Evolutionary conservation across 1,284 basidiomycete genomes (phyloP).

Genomic region (Cutaneotrichosporon sp.): DNA sequence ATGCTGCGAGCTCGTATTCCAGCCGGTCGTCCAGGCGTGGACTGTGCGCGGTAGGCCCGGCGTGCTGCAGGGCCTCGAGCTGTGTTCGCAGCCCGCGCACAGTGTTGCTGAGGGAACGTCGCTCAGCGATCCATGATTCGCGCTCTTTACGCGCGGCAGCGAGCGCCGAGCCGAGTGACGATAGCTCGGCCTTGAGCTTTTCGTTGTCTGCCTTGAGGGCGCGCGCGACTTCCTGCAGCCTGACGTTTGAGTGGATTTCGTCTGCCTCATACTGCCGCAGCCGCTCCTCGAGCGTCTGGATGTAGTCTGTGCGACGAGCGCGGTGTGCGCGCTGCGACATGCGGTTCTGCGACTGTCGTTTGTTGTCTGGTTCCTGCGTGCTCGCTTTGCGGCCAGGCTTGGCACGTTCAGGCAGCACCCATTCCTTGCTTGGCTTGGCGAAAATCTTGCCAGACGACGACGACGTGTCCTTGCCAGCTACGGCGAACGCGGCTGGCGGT

Average conservation of each 20-base stretch:
- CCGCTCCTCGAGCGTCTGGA: conserved; percentile 81
- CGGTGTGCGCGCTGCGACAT: conserved; percentile 86
- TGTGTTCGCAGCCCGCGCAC: conserved; percentile 6
- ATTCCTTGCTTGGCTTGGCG: conserved; percentile 68
- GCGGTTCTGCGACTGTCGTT: conserved; percentile 52
- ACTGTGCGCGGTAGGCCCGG: background rate
- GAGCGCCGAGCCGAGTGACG: conserved; percentile 63
- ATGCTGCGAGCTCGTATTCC: conserved; percentile 8
- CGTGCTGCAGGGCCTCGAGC: conserved; percentile 2
- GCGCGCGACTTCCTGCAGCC: conserved; percentile 76
- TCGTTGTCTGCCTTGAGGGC: conserved; percentile 80
- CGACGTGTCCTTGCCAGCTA: conserved; percentile 40
- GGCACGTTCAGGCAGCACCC: conserved; percentile 81
- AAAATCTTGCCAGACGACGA: conserved; percentile 47
- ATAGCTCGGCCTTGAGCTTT: conserved; percentile 46
- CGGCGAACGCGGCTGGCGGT: conserved; percentile 2
- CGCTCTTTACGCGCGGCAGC: conserved; percentile 56
- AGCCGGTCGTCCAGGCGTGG: conserved; percentile 4
- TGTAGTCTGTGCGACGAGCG: conserved; percentile 82
- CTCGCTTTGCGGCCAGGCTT: conserved; percentile 86
- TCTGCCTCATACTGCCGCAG: conserved; percentile 81
- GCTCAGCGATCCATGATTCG: conserved; percentile 17
- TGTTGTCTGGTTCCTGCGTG: conserved; percentile 55
- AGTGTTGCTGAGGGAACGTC: conserved; percentile 6
- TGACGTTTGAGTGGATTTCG: conserved; percentile 81